These are phyloP conservation scores for Borealophlyctis nickersoniae DNA, from an alignment of 192 early-diverging fungal species.

Conservation along the genomic window DNA sequence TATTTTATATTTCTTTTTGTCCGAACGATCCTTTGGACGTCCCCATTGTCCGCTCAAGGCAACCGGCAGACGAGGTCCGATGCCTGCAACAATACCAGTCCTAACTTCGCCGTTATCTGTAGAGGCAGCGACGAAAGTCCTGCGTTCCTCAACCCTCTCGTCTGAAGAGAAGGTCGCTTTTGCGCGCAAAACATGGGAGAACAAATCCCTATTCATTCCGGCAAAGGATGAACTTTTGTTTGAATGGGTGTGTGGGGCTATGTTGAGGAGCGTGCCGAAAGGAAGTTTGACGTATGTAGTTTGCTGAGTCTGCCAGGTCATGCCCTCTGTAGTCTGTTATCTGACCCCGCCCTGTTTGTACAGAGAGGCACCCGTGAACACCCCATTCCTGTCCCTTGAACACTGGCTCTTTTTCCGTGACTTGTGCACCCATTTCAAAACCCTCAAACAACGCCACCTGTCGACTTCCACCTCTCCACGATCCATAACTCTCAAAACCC, in stretches of 20 bases:
- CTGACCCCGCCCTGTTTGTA: no score
- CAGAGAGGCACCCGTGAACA: background rate
- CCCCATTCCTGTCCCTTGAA: background rate
- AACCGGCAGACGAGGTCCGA: no score
- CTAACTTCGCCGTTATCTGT: background rate
- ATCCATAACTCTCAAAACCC: slow-evolving; percentile 6
- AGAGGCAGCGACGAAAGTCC: slow-evolving; percentile 23
- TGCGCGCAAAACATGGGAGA: slow-evolving; percentile 11
- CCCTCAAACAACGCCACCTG: background rate
- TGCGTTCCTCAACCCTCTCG: background rate
- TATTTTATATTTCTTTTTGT: no score
- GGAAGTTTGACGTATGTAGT: background rate
- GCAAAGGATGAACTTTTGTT: slow-evolving; percentile 23
- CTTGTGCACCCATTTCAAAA: background rate
- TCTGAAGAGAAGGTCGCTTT: slow-evolving; percentile 12
- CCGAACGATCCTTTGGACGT: no score
- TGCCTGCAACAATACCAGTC: background rate
- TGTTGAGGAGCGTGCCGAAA: background rate
- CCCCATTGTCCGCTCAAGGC: no score
- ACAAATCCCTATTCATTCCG: slow-evolving; percentile 14
- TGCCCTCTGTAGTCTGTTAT: background rate
- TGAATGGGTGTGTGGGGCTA: slow-evolving; percentile 16
- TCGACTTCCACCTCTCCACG: background rate
- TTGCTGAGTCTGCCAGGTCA: background rate
- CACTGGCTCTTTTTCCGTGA: background rate